Evolutionary conservation across 371 early-diverging fungal genomes (phyloP).

Genomic region (Choanephora cucurbitarum): DNA sequence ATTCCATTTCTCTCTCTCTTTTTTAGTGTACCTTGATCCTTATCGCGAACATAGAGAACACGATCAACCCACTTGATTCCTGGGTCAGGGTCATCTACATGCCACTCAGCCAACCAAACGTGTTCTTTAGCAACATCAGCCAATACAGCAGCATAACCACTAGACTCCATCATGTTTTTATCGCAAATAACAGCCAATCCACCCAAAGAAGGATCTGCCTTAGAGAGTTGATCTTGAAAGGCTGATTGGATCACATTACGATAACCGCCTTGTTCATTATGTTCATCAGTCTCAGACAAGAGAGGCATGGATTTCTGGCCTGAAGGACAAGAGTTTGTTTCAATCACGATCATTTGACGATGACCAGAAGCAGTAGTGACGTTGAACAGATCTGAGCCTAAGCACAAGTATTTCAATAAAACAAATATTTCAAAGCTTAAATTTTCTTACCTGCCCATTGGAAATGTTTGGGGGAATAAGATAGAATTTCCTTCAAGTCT

Average conservation of each 20-base stretch:
- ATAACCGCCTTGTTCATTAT: conserved; percentile 74
- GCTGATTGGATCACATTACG: conserved; percentile 79
- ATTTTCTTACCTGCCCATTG: conserved; percentile 75
- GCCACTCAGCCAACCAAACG: conserved; percentile 87
- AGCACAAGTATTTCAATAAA: background rate
- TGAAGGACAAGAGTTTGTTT: conserved; percentile 94
- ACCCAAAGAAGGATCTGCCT: conserved; percentile 72
- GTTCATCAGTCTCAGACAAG: conserved; percentile 79
- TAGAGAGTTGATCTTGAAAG: conserved; percentile 71
- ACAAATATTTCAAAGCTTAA: background rate
- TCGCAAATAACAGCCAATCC: conserved; percentile 88
- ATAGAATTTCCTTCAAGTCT: conserved; percentile 63
- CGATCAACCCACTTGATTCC: conserved; percentile 84
- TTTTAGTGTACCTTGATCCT: conserved; percentile 32
- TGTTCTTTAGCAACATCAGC: conserved; percentile 83
- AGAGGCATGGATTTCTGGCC: conserved; percentile 96
- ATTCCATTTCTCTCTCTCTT: background rate
- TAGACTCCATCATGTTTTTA: conserved; percentile 92
- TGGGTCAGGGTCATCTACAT: conserved; percentile 75
- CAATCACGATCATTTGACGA: conserved; percentile 95
- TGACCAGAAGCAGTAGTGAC: conserved; percentile 86
- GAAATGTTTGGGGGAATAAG: conserved; percentile 82
- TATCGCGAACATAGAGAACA: conserved; percentile 76
- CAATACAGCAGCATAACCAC: conserved; percentile 88
- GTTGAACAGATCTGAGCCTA: conserved; percentile 86